Percentiles rank a stretch among this genome's conserved stretches.
These are phyloP conservation scores for Stagonosporopsis rhizophila DNA, from an alignment of 2,329 filamentous ascomycete genomes.

Conservation along the genomic window DNA sequence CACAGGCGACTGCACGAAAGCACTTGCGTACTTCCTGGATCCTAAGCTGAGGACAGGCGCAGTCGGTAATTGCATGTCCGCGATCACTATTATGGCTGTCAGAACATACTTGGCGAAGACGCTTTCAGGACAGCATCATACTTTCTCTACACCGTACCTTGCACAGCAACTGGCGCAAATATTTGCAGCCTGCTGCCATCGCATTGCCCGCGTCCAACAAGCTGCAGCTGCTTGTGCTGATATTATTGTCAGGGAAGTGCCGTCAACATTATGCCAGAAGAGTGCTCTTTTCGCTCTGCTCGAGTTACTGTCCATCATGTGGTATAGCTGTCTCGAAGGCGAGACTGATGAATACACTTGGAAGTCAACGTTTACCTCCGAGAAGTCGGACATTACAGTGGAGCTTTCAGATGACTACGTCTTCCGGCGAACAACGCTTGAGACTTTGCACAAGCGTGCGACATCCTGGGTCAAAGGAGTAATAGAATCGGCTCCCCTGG, in stretches of 20 bases:
- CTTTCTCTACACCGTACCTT: constrained; percentile 90
- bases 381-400: constrained; percentile 78
- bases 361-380: constrained; percentile 79
- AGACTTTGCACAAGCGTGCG: constrained; percentile 77
- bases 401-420: constrained; percentile 93
- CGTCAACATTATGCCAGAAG: constrained; percentile 88
- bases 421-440: constrained; percentile 80
- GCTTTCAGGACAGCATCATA: constrained; percentile 71
- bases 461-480: constrained; percentile 81
- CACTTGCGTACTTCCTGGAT: constrained; percentile 92
- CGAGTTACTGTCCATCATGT: constrained; percentile 92
- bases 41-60: constrained; percentile 73
- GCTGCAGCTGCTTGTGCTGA: constrained; percentile 85
- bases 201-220: constrained; percentile 88
- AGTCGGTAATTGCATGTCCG: constrained; percentile 68
- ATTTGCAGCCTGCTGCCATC: constrained; percentile 89
- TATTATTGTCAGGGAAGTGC: constrained; percentile 81
- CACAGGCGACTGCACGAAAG: constrained; percentile 87
- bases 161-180: constrained; percentile 85
- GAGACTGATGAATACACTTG: constrained; percentile 95
- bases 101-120: constrained; percentile 81
- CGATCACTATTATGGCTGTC: constrained; percentile 72
- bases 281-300: constrained; percentile 90
- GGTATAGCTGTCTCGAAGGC: constrained; percentile 90
- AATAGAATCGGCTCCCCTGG: constrained; percentile 84